Base-by-base conservation (phyloP, 2,329 filamentous ascomycete species). In the Emergomyces pasteurianus region DNA sequence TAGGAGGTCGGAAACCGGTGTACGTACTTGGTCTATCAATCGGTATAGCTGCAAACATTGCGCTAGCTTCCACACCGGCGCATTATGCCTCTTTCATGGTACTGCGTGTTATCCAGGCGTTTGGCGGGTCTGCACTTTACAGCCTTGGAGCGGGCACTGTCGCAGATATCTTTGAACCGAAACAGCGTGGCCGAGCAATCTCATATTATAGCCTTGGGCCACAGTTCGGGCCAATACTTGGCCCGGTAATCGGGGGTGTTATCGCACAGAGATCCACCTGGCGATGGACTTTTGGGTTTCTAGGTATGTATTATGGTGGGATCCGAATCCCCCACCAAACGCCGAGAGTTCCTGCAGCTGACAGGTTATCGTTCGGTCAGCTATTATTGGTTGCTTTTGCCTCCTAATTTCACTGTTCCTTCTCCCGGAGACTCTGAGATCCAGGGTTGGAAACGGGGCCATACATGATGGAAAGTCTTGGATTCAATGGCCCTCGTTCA, bases 361-460 rank as follows among this genome's bases (percentile, higher is more conserved):
- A 58, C 43, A 18, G 26, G 23, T 21, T 28, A 49, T 61, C 58
- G 7, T 28, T 55, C 21, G 31, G 18, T 31, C 56, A 71, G 73
- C 68, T 10, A 69, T 72, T 16, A 61, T 63, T 14, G 67, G 71
- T 63, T 62, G 23, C 65, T 50, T 61, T 63, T 2, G 70, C 63
- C 65, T 62, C 67, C 28, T 72, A 65, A 28, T 69, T 3, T 68
- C 77, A 23, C 34, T 72, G 23, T 70, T 79, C 58, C 72, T 71
- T 60, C 74, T 79, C 7, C 78, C 78, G 0, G 78, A 80, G 63
- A 80, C 78, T 1, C 68, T 80, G 9, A 73, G 77, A 31, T 71
- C 72, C 5, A 67, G 76, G 1, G 78, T 79, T 1, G 78, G 78
- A 4, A 78, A 78, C 59, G 77, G 77, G 18, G 64, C 66, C 18